Conservation (phyloP, 495 filamentous ascomycete genomes). For the Neurospora sp. region DNA sequence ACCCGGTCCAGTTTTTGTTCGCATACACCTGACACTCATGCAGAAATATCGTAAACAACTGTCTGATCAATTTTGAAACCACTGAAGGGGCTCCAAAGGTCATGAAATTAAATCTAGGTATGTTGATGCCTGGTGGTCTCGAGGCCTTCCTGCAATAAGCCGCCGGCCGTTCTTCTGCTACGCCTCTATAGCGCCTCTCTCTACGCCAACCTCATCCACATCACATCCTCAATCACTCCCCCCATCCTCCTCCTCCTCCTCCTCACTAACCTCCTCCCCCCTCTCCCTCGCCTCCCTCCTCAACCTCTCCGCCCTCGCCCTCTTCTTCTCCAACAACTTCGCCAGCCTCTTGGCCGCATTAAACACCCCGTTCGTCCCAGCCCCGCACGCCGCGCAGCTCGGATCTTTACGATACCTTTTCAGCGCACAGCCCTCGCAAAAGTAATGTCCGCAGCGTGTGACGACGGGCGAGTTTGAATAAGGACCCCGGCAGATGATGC, state of each 20-base stretch:
- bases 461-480: conserved; percentile 70
- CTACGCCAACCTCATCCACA: neutral
- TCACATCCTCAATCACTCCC: neutral
- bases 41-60: neutral
- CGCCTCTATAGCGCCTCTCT: neutral
- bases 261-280: conserved; percentile 59
- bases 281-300: conserved; percentile 61
- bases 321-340: conserved; percentile 76
- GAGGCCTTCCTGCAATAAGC: neutral
- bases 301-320: conserved; percentile 54
- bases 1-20: neutral
- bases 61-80: neutral
- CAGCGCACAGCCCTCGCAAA: conserved; percentile 83
- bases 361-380: conserved; percentile 79
- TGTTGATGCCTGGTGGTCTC: neutral
- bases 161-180: neutral
- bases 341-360: conserved; percentile 78
- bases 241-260: conserved; percentile 33
- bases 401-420: conserved; percentile 69
- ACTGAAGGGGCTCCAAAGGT: neutral
- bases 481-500: conserved; percentile 74
- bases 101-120: neutral
- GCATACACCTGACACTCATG: neutral
- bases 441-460: conserved; percentile 92
- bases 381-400: conserved; percentile 74